These are phyloP conservation scores for Peronosclerospora sorghi DNA, from an alignment of 352 stramenopile genomes.

Conservation along the genomic window DNA sequence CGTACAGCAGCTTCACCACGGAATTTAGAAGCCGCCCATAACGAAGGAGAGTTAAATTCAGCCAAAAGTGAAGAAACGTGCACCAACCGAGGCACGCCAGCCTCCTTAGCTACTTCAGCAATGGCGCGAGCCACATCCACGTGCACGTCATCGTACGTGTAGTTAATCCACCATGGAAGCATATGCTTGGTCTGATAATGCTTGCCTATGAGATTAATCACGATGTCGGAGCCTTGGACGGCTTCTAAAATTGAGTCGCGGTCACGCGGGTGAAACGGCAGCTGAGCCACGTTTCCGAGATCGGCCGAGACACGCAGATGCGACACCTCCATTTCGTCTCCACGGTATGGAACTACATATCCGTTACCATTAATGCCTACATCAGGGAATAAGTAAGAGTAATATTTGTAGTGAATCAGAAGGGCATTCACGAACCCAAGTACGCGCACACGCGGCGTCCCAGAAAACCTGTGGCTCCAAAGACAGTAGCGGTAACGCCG, in stretches of 20 bases:
- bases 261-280: slow-evolving; percentile 84
- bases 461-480: slow-evolving; percentile 91
- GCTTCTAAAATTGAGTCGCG: slow-evolving; percentile 87
- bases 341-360: slow-evolving; percentile 85
- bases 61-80: slow-evolving; percentile 78
- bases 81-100: slow-evolving; percentile 64
- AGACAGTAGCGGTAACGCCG: slow-evolving; percentile 90
- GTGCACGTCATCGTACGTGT: slow-evolving; percentile 92
- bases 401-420: neutral
- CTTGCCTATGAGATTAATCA: slow-evolving; percentile 97
- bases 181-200: slow-evolving; percentile 96
- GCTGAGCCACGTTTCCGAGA: slow-evolving; percentile 80
- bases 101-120: slow-evolving; percentile 69
- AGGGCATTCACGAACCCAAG: slow-evolving; percentile 63
- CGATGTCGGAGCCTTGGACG: slow-evolving; percentile 88
- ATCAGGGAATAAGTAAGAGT: neutral
- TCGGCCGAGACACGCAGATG: slow-evolving; percentile 92
- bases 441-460: slow-evolving; percentile 91
- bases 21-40: slow-evolving; percentile 81
- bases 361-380: slow-evolving; percentile 63
- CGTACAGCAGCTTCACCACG: slow-evolving; percentile 76
- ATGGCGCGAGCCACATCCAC: slow-evolving; percentile 86
- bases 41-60: slow-evolving; percentile 69
- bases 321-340: slow-evolving; percentile 88
- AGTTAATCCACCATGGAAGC: slow-evolving; percentile 90